Evolutionary conservation across 1,284 basidiomycete species (phyloP), one percentile per base, ranked within the genome.

Genomic region (Cryptococcus sp.): DNA sequence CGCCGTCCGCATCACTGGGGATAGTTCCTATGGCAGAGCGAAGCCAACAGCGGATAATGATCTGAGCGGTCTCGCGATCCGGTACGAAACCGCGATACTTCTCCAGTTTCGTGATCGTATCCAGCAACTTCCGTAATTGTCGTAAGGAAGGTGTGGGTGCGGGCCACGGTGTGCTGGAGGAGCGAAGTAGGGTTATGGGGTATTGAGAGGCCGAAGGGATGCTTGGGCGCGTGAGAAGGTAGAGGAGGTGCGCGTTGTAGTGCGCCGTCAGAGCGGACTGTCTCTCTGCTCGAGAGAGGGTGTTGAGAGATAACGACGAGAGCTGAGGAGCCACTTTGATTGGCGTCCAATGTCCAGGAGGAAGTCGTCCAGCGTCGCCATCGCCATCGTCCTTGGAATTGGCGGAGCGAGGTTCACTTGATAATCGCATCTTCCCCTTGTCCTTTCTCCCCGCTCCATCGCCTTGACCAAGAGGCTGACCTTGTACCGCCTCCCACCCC

Each of bases 21-120:
- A 8, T 13, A 16, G 54, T 11, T 3, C 50, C 45, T 17, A 49
- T 31, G 17, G 56, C 57, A 51, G 64, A 70, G 11, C 60, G 45
- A 15, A 78, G 51, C 74, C 73, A 78, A 45, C 73, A 71, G 50
- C 69, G 62, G 44, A 78, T 25, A 8, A 78, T 67, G 44, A 78
- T 62, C 57, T 76, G 74, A 20, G 65, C 73, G 0, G 76, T 78
- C 13, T 70, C 62, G 45, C 69, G 61, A 64, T 76, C 72, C 3
- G 76, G 76, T n/a, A 57, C 53, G 50, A 78, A 78, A 16, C 65
- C 66, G 23, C 66, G 61, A 38, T 65, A 49, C 20, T 35, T 25
- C 50, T 72, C 71, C 22, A 75, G 50, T 20, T 50, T 57, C 42
- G 64, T 57, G 20, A 78, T 72, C 19, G 60, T 57, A 3, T 54